These are phyloP conservation scores for Solanum medicagineum DNA, from an alignment of 257 asterid genomes.

Conservation along the genomic window DNA sequence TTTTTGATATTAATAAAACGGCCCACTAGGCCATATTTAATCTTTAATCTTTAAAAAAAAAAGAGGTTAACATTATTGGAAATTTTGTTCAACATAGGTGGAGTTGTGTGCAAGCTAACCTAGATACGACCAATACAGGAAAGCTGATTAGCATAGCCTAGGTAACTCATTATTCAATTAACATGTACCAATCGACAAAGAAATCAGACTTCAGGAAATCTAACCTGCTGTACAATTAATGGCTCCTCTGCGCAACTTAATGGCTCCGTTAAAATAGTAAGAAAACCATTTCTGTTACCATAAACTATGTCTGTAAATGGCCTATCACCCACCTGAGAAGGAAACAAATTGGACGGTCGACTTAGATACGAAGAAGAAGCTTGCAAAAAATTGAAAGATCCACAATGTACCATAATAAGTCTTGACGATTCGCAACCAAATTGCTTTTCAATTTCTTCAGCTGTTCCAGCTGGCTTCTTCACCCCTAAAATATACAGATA, in stretches of 20 bases:
- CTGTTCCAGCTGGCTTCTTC: slow-evolving; percentile 94
- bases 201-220: background rate
- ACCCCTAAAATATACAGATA: slow-evolving; percentile 23
- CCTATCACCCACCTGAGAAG: slow-evolving; percentile 87
- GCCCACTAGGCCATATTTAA: no score
- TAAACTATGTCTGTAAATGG: slow-evolving; percentile 86
- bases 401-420: slow-evolving; percentile 54
- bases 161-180: background rate
- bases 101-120: background rate
- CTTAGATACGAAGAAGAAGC: background rate
- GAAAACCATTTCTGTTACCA: slow-evolving; percentile 80
- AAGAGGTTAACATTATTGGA: background rate
- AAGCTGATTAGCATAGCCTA: background rate
- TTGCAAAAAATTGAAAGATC: background rate
- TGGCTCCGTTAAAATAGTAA: slow-evolving; percentile 79
- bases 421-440: slow-evolving; percentile 77
- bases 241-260: slow-evolving; percentile 74
- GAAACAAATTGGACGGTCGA: slow-evolving; percentile 3
- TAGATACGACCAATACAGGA: background rate
- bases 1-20: no score
- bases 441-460: slow-evolving; percentile 73
- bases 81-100: background rate
- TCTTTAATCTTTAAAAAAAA: no score
- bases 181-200: background rate
- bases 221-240: slow-evolving; percentile 73